phyloP scores from a whole-genome alignment of 2,329 filamentous ascomycete genomes.

The Aspergillus versicolor region DNA sequence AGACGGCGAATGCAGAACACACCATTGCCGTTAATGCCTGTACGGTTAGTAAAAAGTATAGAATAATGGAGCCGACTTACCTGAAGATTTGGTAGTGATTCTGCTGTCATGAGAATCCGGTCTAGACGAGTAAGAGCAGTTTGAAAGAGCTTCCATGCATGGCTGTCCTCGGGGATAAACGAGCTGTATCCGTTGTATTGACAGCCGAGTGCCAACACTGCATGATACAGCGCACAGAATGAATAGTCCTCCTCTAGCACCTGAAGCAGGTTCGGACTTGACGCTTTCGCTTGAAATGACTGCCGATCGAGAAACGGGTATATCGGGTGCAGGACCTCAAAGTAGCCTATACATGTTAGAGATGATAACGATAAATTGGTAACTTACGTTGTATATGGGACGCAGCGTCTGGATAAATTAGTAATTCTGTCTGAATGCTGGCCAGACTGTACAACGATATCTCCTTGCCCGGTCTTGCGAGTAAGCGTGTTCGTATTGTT shows the following conservation, averaged over 20 bases:
- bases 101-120: neutral
- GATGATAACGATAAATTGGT: too few relatives aligned
- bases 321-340: constrained; percentile 37
- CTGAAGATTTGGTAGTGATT: constrained; percentile 2
- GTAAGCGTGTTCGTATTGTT: neutral
- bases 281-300: constrained; percentile 33
- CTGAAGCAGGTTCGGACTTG: constrained; percentile 50
- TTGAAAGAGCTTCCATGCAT: constrained; percentile 6
- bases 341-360: constrained; percentile 33
- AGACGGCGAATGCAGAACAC: neutral
- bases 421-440: neutral
- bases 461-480: neutral
- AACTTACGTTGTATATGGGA: neutral
- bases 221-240: constrained; percentile 41
- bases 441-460: neutral
- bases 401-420: neutral
- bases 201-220: constrained; percentile 37
- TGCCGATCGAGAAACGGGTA: constrained; percentile 43
- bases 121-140: neutral
- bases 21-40: constrained; percentile 30
- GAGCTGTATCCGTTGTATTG: constrained; percentile 25
- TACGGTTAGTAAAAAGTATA: neutral
- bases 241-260: constrained; percentile 54
- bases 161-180: neutral
- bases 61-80: too few relatives aligned